Base-by-base conservation (phyloP, 164 flowering plant species). In the Stephania japonica region DNA sequence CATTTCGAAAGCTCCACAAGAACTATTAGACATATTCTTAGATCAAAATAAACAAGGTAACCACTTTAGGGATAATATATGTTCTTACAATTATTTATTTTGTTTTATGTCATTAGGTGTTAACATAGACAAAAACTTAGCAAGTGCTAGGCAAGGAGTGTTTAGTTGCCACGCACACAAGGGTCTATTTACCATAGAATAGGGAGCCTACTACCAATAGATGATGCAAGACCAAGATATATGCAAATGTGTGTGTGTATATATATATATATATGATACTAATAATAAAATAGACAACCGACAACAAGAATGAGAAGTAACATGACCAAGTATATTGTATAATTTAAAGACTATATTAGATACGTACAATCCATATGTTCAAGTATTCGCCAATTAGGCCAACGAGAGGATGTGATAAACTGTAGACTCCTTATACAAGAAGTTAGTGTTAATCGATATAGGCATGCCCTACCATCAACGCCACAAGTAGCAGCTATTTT, bases 181-280 rank as follows among this genome's bases (percentile, higher is more conserved):
- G n/a, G n/a, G n/a, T n/a, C n/a, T n/a, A n/a, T n/a, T n/a, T n/a
- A n/a, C n/a, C n/a, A n/a, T n/a, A n/a, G 1, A n/a, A 63, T 63
- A n/a, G 32, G 66, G 5, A 63, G 66, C 11, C 23, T 63, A 21
- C 10, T 63, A 63, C 24, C 66, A n/a, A 63, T 25, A n/a, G 66
- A 16, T n/a, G 66, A 25, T 0, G 21, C 26, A 63, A 63, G 25
- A 63, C 25, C 66, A 9, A 63, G 25, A 8, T 63, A 63, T 4
- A 21, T 63, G 23, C 66, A 63, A 25, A 63, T 63, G 66, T n/a
- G n/a, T n/a, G n/a, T n/a, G n/a, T n/a, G n/a, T n/a, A n/a, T n/a
- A n/a, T n/a, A n/a, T n/a, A n/a, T 63, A 63, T 63, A 23, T 63
- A 63, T 63, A 63, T 63, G 66, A 63, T 19, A 63, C 66, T 23